These are phyloP conservation scores for Xylariaceae sp. DNA, from an alignment of 2,329 filamentous ascomycete species.

Conservation along the genomic window DNA sequence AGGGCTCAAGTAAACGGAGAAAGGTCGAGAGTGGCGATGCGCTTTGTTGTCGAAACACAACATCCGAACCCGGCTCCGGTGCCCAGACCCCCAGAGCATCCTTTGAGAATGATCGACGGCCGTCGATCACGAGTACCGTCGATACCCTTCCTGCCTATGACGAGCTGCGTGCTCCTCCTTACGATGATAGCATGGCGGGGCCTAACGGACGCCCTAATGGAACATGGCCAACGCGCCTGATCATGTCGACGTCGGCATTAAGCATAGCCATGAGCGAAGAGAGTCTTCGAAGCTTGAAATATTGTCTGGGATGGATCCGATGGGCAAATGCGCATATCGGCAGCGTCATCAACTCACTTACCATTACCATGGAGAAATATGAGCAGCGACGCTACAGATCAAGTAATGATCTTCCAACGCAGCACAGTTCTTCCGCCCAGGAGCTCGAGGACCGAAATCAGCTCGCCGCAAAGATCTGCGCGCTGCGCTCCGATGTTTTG, in stretches of 20 bases:
- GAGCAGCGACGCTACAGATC: slow-evolving; percentile 46
- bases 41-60: slow-evolving; percentile 31
- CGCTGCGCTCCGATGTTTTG: slow-evolving; percentile 65
- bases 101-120: slow-evolving; percentile 43
- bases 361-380: slow-evolving; percentile 73
- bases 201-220: slow-evolving; percentile 29
- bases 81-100: slow-evolving; percentile 32
- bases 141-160: slow-evolving; percentile 83
- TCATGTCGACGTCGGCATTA: slow-evolving; percentile 85
- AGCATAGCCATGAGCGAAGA: slow-evolving; percentile 89
- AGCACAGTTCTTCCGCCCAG: slow-evolving; percentile 20
- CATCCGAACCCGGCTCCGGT: slow-evolving; percentile 27
- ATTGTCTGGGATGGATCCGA: slow-evolving; percentile 73
- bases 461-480: slow-evolving; percentile 59
- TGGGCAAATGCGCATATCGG: slow-evolving; percentile 79
- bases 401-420: slow-evolving; percentile 25
- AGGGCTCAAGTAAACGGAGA: slow-evolving; percentile 52
- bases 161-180: slow-evolving; percentile 67
- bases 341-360: slow-evolving; percentile 67
- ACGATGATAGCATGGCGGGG: slow-evolving; percentile 53
- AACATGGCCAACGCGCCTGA: slow-evolving; percentile 74
- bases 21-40: slow-evolving; percentile 41
- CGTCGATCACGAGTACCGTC: slow-evolving; percentile 60
- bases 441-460: slow-evolving; percentile 41
- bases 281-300: slow-evolving; percentile 76